phyloP scores from a whole-genome alignment of 345 rosid genomes.

The Populus deltoides region DNA sequence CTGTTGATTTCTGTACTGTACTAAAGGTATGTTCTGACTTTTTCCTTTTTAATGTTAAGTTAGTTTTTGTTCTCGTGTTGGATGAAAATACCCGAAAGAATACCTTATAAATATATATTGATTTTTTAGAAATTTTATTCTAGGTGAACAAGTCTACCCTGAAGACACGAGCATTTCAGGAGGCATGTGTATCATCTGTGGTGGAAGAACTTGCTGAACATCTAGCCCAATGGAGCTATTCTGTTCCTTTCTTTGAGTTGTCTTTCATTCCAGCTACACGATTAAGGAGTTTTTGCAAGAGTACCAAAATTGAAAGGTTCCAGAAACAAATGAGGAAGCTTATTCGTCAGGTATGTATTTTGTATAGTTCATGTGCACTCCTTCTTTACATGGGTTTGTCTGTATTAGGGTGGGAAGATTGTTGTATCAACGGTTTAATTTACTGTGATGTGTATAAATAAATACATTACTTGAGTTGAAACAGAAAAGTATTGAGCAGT shows the following conservation, averaged over 20 bases:
- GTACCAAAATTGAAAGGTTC: conserved; percentile 83
- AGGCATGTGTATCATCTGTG: conserved; percentile 82
- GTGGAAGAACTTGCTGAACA: conserved; percentile 88
- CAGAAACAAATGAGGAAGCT: conserved; percentile 84
- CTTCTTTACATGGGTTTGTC: neutral
- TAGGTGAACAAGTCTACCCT: conserved; percentile 78
- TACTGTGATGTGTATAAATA: neutral
- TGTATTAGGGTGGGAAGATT: neutral
- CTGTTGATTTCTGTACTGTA: conserved; percentile 66
- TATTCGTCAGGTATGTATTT: conserved; percentile 61
- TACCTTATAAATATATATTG: neutral
- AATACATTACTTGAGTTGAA: neutral
- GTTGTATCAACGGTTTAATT: neutral
- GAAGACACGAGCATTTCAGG: conserved; percentile 93
- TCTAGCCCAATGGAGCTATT: conserved; percentile 88
- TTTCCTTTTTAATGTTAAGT: neutral
- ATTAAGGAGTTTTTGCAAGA: conserved; percentile 71
- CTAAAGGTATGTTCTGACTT: conserved; percentile 53
- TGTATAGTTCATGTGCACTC: neutral
- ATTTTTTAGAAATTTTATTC: conserved; percentile 7
- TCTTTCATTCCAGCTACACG: conserved; percentile 74
- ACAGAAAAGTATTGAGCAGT: conserved; percentile 1
- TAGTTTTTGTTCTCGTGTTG: neutral
- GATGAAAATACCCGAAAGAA: neutral
- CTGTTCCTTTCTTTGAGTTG: conserved; percentile 75